Evolutionary conservation across 345 rosid species (phyloP).

Genomic region (Eutrema japonicum): DNA sequence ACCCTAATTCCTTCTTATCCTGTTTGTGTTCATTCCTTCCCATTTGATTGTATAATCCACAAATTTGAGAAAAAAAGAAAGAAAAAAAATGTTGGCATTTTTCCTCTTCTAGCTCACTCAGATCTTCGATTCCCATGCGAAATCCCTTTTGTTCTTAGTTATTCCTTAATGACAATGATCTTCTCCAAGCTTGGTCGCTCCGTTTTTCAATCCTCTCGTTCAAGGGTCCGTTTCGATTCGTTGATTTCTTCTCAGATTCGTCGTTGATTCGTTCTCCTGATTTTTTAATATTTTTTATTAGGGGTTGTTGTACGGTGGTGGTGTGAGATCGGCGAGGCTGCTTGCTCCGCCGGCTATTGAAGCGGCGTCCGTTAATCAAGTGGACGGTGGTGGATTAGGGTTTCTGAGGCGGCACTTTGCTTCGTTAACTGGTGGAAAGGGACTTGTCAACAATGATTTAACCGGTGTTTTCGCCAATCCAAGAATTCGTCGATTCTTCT

Average conservation of each 20-base stretch:
- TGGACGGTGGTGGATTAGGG: slow-evolving; percentile 54
- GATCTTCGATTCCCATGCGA: slow-evolving; percentile 35
- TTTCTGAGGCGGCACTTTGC: slow-evolving; percentile 60
- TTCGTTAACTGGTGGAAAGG: slow-evolving; percentile 50
- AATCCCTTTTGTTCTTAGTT: slow-evolving; percentile 9
- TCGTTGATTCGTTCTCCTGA: slow-evolving; percentile 3
- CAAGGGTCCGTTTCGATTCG: slow-evolving; percentile 16
- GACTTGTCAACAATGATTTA: slow-evolving; percentile 47
- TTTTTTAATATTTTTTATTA: background rate
- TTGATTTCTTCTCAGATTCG: slow-evolving; percentile 22
- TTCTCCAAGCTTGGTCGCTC: slow-evolving; percentile 44
- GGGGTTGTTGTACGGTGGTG: slow-evolving; percentile 30
- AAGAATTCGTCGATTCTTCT: slow-evolving; percentile 63
- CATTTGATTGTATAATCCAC: background rate
- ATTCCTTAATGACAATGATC: slow-evolving; percentile 28
- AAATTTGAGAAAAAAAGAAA: background rate
- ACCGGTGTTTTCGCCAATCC: slow-evolving; percentile 68
- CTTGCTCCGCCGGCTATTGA: slow-evolving; percentile 27
- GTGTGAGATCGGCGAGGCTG: slow-evolving; percentile 42
- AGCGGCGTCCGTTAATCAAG: slow-evolving; percentile 39
- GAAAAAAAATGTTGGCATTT: background rate
- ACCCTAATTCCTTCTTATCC: slow-evolving; percentile 24
- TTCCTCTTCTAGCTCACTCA: background rate
- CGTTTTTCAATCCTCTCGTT: slow-evolving; percentile 30
- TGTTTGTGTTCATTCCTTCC: background rate